Evolutionary conservation across 2,329 filamentous ascomycete genomes (phyloP), one percentile per base, ranked within the genome.

Genomic region (Colletotrichum gigasporum): DNA sequence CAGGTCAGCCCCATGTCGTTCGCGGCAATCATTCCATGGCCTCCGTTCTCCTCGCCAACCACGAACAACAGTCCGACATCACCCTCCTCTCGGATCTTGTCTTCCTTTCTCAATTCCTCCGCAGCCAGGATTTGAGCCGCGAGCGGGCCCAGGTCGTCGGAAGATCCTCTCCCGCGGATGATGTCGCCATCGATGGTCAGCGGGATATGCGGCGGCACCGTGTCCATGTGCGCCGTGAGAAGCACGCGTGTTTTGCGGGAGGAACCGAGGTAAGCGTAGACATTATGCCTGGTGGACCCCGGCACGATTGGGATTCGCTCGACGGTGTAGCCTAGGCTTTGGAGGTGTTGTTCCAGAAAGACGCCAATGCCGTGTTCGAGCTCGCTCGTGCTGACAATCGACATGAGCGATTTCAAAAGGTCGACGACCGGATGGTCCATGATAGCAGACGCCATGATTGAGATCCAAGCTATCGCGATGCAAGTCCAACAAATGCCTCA

Each of bases 201-300:
- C 0, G 83, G 83, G 69, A 83, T 84, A 70, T 80, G 84, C 0
- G 84, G 85, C 1, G 85, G 82, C 3, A 83, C 80, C 8, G 76
- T 77, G 52, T 77, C 75, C 72, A 77, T 76, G 65, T 78, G 75
- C 1, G 73, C 70, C 5, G 75, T 75, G 16, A 77, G 70, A 22
- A 76, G 73, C 18, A 75, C 70, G 12, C 76, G 70, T 3, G 74
- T 71, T 34, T 73, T 68, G 24, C 73, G 69, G 14, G 66, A 48
- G 34, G 68, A 63, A 4, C 75, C 75, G 4, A 79, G 68, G 66
- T 78, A 79, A 8, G 77, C 77, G 69, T 78, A 78, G 58, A 79
- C 71, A 69, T 79, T 79, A 58, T 75, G 71, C 11, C 76, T 72
- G 20, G 71, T 69, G 7, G 74, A 76, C 10, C 61, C 70, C 5